A percentile compares a stretch with the other conserved stretches of the same genome.
Evolutionary conservation across 306 rosid genomes (phyloP).

Genomic region (Geum urbanum): DNA sequence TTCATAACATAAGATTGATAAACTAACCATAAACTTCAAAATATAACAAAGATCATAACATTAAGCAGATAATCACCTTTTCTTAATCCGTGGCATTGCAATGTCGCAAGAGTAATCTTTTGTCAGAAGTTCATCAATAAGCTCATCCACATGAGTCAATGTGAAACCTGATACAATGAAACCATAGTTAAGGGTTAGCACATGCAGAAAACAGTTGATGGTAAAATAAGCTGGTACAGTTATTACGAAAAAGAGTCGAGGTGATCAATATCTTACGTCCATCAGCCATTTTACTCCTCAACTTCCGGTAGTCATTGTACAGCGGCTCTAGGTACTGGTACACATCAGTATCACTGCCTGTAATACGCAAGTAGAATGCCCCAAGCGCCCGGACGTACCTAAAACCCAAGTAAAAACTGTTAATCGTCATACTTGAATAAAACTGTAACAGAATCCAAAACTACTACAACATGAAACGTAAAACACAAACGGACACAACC

Average conservation of each 20-base stretch:
- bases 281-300: conserved; percentile 63
- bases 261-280: conserved; percentile 52
- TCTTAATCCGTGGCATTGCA: conserved; percentile 91
- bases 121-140: conserved; percentile 89
- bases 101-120: conserved; percentile 87
- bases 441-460: neutral
- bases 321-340: conserved; percentile 87
- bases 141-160: conserved; percentile 95
- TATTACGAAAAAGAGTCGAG: neutral
- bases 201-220: neutral
- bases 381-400: conserved; percentile 92
- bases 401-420: conserved; percentile 12
- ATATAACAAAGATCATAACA: neutral
- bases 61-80: conserved; percentile 40
- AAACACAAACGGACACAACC: neutral
- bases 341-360: conserved; percentile 79
- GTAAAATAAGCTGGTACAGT: neutral
- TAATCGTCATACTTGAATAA: neutral
- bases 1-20: neutral
- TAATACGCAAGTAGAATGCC: conserved; percentile 85
- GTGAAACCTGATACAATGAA: conserved; percentile 48
- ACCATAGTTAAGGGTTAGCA: conserved; percentile 9
- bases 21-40: neutral
- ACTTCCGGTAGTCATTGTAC: conserved; percentile 79
- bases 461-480: neutral